Evolutionary conservation across 208 protist species (phyloP).

Genomic region (Leishmania lainsoni): DNA sequence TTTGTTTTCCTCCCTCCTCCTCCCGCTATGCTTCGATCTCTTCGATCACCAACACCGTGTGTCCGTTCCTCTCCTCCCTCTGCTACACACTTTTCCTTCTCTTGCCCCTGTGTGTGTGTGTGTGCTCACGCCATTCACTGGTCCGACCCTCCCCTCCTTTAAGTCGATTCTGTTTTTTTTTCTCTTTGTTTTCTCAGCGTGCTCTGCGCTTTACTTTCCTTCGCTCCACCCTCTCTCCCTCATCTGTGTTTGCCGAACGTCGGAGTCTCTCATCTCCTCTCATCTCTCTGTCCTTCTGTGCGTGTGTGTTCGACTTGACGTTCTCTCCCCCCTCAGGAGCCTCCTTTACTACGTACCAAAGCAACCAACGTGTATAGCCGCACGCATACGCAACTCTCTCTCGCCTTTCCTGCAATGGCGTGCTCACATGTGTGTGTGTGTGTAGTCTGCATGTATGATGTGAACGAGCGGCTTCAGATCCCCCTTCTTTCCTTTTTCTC

Average conservation of each 20-base stretch:
- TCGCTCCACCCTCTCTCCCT: neutral
- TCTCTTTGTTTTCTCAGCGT: neutral
- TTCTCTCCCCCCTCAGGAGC: neutral
- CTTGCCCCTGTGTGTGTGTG: neutral
- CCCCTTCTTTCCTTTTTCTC: neutral
- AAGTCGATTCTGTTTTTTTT: neutral
- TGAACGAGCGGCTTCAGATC: neutral
- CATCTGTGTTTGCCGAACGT: neutral
- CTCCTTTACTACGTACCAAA: neutral
- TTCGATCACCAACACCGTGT: neutral
- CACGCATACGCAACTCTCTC: neutral
- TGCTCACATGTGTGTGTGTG: neutral
- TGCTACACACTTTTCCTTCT: neutral
- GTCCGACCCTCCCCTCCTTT: neutral
- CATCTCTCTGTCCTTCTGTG: neutral
- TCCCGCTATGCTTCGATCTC: neutral
- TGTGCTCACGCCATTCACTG: neutral
- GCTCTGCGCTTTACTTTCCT: neutral
- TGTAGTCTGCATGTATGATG: neutral
- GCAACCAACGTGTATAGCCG: neutral
- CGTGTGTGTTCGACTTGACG: neutral
- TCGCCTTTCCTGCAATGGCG: neutral
- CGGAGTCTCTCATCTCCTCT: neutral
- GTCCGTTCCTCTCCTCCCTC: neutral
- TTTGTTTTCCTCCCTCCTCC: neutral